Conservation (phyloP, 805 yeast genomes). For the Saccharomycopsis sp. region DNA sequence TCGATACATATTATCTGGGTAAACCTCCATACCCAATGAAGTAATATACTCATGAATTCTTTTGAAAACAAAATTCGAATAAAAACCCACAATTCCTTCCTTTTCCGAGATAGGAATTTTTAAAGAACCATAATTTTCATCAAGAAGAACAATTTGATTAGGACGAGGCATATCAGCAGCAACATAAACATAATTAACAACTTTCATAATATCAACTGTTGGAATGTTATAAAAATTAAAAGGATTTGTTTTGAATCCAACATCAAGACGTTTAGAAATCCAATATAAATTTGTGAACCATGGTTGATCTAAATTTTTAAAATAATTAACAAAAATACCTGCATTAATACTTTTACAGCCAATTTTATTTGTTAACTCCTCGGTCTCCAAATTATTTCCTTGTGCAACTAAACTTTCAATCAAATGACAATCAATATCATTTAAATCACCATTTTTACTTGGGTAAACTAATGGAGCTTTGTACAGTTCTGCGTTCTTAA, state of each 20-base stretch:
- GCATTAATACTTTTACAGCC: constrained; percentile 1
- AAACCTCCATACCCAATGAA: neutral
- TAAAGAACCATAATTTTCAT: neutral
- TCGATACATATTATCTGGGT: neutral
- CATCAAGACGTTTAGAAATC: constrained; percentile 3
- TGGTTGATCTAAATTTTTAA: neutral
- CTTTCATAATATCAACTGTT: neutral
- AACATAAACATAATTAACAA: neutral
- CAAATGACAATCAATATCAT: neutral
- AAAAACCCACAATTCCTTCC: neutral
- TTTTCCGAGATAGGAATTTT: neutral
- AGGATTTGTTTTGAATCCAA: neutral
- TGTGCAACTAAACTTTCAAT: neutral
- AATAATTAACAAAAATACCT: neutral
- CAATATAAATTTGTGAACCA: neutral
- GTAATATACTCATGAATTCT: neutral
- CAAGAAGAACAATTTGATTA: neutral
- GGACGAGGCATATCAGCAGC: neutral
- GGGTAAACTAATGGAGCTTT: neutral
- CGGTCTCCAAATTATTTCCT: neutral
- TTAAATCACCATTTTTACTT: neutral
- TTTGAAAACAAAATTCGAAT: neutral
- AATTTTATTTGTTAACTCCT: neutral
- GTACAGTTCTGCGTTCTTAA: neutral
- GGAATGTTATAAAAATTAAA: neutral